Base-by-base conservation (phyloP, 2,329 filamentous ascomycete genomes). In the Pezicula neosporulosa region DNA sequence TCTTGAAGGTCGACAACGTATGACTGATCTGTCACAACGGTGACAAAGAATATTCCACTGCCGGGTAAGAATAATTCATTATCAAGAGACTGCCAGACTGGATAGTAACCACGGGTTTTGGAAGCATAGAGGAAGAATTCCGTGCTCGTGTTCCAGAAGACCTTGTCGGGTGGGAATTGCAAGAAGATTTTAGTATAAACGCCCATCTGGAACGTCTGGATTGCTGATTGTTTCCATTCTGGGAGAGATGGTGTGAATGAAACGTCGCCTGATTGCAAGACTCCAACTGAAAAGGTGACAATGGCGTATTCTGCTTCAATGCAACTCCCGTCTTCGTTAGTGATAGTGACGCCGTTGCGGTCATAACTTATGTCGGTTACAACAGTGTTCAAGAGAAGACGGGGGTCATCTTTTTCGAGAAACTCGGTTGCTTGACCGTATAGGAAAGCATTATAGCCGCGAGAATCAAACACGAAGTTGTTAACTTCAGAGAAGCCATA, bases 131-230 rank as follows among this genome's bases (percentile, higher is more conserved):
- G 57, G 50, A 58, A 61, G 51, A 60, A 82, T 50, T 82, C 75
- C 1, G 73, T 77, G 38, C 75, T 68, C 0, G 68, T 61, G 58
- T 77, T 75, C 86, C 85, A 89, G 66, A 89, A 89, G 0, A 81
- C 78, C 49, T 83, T 72, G 53, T 83, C 73, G 1, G 48, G 35
- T 4, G 39, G 16, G 67, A 88, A 89, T 55, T 87, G 85, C 53
- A 86, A 70, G 68, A 89, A 89, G 54, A 89, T 80, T 63, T 89
- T 89, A 47, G 84, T 89, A 68, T 88, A 89, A 0, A 83, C 87
- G 6, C 81, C 85, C 80, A 89, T 87, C 54, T 75, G 72, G 63
- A 87, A 87, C 36, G 77, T 81, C 3, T 80, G 75, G 47, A 89
- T 85, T 0, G 82, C 80, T 3, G 74, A 75, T 13, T 76, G 71